phyloP scores from a whole-genome alignment of 352 stramenopile species.

The Poterioochromonas sp. region DNA sequence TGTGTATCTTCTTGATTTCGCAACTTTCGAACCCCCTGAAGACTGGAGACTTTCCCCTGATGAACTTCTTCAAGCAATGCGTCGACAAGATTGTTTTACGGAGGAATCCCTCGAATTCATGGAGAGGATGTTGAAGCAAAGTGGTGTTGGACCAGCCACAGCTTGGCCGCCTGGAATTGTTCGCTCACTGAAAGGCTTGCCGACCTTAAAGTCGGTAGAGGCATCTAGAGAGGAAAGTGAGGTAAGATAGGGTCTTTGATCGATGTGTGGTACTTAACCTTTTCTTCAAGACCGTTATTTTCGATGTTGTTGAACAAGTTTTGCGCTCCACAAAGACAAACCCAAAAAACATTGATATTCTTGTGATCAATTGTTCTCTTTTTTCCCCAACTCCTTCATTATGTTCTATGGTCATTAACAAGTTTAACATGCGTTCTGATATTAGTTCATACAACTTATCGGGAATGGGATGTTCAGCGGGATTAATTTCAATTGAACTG shows the following conservation, averaged over 20 bases:
- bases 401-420: conserved; percentile 68
- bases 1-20: conserved; percentile 68
- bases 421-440: conserved; percentile 51
- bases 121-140: conserved; percentile 57
- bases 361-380: conserved; percentile 76
- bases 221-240: conserved; percentile 59
- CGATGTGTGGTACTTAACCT: neutral
- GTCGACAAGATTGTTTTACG: conserved; percentile 61
- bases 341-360: conserved; percentile 65
- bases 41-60: conserved; percentile 50
- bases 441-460: conserved; percentile 66
- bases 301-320: conserved; percentile 61
- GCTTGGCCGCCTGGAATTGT: conserved; percentile 69
- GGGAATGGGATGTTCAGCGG: conserved; percentile 71
- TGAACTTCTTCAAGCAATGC: conserved; percentile 64
- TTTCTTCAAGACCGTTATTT: conserved; percentile 58
- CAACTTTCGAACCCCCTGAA: conserved; percentile 63
- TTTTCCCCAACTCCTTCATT: conserved; percentile 71
- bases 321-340: conserved; percentile 60
- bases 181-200: conserved; percentile 47
- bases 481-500: conserved; percentile 64
- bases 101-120: conserved; percentile 64
- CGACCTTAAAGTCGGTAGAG: conserved; percentile 57
- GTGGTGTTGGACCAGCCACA: conserved; percentile 61
- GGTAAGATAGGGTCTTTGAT: neutral